These are phyloP conservation scores for Xanthoconium separans DNA, from an alignment of 1,284 basidiomycete genomes.

Conservation along the genomic window DNA sequence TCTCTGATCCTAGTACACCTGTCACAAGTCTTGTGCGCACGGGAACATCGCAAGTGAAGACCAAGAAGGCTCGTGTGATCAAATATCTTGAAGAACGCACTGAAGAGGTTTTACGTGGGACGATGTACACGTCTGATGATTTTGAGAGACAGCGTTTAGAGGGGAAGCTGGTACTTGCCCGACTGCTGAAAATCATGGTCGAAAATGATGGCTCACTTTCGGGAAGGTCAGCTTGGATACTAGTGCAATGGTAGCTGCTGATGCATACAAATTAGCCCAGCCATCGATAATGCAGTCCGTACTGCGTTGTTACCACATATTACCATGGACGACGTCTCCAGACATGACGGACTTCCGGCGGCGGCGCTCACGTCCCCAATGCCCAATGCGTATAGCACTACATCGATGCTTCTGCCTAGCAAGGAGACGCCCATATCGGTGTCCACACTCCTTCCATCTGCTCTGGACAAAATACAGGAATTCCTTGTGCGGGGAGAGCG, in stretches of 20 bases:
- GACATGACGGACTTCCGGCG: constrained; percentile 23
- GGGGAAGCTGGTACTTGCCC: constrained; percentile 75
- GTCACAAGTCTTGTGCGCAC: constrained; percentile 70
- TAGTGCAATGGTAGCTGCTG: constrained; percentile 11
- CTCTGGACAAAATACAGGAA: constrained; percentile 77
- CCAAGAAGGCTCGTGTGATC: constrained; percentile 77
- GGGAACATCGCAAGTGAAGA: constrained; percentile 66
- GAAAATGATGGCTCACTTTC: constrained; percentile 84
- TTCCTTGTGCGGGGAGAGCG: constrained; percentile 84
- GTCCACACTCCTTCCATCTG: constrained; percentile 52
- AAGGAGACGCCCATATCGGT: constrained; percentile 48
- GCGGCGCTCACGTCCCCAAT: constrained; percentile 18
- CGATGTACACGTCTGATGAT: constrained; percentile 66
- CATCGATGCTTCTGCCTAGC: constrained; percentile 20
- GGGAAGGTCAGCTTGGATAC: constrained; percentile 58
- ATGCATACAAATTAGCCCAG: constrained; percentile 48
- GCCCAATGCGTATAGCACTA: constrained; percentile 19
- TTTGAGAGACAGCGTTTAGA: constrained; percentile 64
- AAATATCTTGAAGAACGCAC: constrained; percentile 76
- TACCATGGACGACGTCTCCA: constrained; percentile 12
- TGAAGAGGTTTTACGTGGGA: constrained; percentile 74
- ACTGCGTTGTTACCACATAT: constrained; percentile 64
- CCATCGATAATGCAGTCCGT: constrained; percentile 67
- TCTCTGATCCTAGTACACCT: constrained; percentile 71
- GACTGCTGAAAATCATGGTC: constrained; percentile 75